Evolutionary conservation across 2,329 filamentous ascomycete genomes (phyloP).

Genomic region (Pseudodiploospora longispora): DNA sequence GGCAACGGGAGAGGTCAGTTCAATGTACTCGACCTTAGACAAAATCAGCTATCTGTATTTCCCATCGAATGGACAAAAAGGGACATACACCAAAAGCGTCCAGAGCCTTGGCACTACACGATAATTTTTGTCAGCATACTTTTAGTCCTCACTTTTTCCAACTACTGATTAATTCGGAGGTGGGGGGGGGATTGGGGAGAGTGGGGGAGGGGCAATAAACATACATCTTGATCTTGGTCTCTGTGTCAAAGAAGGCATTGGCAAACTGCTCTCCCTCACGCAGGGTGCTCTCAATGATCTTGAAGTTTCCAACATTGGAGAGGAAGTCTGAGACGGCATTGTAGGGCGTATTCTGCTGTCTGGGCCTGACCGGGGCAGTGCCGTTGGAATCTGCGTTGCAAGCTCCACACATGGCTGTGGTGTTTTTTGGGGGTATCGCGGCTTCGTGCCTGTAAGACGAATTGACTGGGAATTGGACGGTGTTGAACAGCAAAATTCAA

Average conservation of each 20-base stretch:
- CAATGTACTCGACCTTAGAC: constrained; percentile 27
- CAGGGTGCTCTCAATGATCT: constrained; percentile 17
- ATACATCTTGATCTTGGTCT: constrained; percentile 18
- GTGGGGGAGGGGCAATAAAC: neutral
- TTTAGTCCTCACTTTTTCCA: neutral
- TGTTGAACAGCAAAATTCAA: no score
- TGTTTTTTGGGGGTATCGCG: no score
- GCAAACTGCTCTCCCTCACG: constrained; percentile 17
- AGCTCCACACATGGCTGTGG: no score
- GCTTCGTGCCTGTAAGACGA: no score
- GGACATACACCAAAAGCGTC: constrained; percentile 45
- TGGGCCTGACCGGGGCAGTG: no score
- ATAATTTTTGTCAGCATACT: neutral
- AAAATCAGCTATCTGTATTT: no score
- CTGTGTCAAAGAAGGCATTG: constrained; percentile 65
- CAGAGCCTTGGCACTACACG: constrained; percentile 12
- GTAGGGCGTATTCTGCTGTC: neutral
- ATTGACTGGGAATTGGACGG: no score
- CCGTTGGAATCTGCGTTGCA: no score
- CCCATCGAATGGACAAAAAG: no score
- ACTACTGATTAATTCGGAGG: neutral
- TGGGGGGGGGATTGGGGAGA: neutral
- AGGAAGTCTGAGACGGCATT: constrained; percentile 34
- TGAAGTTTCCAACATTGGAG: constrained; percentile 14
- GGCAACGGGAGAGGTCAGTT: constrained; percentile 78